phyloP scores from a whole-genome alignment of 2,329 filamentous ascomycete genomes.

The Xylariaceae sp. region DNA sequence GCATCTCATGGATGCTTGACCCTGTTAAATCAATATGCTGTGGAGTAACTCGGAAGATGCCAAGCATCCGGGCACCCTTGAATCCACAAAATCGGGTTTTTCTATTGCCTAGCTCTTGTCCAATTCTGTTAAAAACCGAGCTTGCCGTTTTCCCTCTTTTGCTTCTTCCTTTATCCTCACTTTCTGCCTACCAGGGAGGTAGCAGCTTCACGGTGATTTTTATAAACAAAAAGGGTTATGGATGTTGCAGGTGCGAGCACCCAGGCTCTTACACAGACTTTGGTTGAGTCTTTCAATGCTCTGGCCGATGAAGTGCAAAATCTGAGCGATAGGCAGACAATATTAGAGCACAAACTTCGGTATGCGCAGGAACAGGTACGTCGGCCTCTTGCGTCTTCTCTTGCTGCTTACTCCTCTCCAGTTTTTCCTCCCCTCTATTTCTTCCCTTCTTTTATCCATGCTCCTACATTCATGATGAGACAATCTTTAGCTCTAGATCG shows the following conservation, averaged over 20 bases:
- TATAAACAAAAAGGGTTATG: slow-evolving; percentile 4
- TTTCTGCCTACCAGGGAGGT: neutral
- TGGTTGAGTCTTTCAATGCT: slow-evolving; percentile 59
- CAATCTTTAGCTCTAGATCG: slow-evolving; percentile 76
- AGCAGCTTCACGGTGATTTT: slow-evolving; percentile 7
- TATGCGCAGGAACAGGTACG: slow-evolving; percentile 63
- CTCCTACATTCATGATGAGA: slow-evolving; percentile 36
- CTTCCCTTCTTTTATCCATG: slow-evolving; percentile 3
- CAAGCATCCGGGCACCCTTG: too few relatives aligned
- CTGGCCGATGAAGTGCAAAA: slow-evolving; percentile 61
- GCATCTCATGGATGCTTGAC: too few relatives aligned
- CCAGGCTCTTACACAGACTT: slow-evolving; percentile 46
- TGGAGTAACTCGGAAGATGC: too few relatives aligned
- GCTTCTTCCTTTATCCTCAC: neutral
- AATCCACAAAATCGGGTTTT: slow-evolving; percentile 17
- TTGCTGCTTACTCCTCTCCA: neutral
- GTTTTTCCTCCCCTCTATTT: slow-evolving; percentile 1
- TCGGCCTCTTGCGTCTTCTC: slow-evolving; percentile 28
- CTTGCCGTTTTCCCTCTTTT: slow-evolving; percentile 3
- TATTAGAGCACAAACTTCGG: slow-evolving; percentile 61
- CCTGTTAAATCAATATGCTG: too few relatives aligned
- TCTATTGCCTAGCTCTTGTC: slow-evolving; percentile 8
- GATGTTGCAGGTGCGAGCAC: slow-evolving; percentile 35
- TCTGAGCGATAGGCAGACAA: slow-evolving; percentile 57
- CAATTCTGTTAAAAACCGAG: slow-evolving; percentile 12